These are phyloP conservation scores for Picea glauca DNA, from an alignment of 75 land plant species.

Conservation along the genomic window DNA sequence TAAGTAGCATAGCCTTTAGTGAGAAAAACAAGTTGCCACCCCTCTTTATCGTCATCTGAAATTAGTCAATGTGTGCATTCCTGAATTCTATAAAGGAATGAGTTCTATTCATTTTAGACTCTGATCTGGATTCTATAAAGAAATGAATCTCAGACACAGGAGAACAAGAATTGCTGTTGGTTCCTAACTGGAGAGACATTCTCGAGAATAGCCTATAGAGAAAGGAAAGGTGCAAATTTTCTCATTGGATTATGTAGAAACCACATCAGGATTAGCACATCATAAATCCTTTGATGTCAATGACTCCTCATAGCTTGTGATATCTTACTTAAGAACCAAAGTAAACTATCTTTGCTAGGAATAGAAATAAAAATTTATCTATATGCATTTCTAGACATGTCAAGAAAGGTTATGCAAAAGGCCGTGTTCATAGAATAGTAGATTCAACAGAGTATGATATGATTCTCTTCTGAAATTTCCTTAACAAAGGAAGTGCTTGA, in stretches of 20 bases:
- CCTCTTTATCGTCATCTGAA: not conserved
- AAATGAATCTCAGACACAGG: not conserved
- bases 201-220: not conserved
- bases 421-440: too few species aligned
- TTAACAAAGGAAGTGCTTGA: too few species aligned
- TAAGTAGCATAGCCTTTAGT: not conserved
- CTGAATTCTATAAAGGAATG: too few species aligned
- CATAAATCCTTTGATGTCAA: not conserved
- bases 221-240: not conserved
- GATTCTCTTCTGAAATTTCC: too few species aligned
- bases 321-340: not conserved
- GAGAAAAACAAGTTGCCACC: not conserved
- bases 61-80: too few species aligned
- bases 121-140: not conserved
- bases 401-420: not conserved
- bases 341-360: too few species aligned
- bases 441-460: too few species aligned
- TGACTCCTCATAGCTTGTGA: not conserved
- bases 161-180: not conserved
- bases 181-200: not conserved
- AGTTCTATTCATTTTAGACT: too few species aligned
- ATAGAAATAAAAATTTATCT: not conserved
- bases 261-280: not conserved
- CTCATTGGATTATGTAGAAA: not conserved
- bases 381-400: not conserved